Evolutionary conservation across 768 basidiomycete genomes (phyloP).

Genomic region (Tulasnella sp.): DNA sequence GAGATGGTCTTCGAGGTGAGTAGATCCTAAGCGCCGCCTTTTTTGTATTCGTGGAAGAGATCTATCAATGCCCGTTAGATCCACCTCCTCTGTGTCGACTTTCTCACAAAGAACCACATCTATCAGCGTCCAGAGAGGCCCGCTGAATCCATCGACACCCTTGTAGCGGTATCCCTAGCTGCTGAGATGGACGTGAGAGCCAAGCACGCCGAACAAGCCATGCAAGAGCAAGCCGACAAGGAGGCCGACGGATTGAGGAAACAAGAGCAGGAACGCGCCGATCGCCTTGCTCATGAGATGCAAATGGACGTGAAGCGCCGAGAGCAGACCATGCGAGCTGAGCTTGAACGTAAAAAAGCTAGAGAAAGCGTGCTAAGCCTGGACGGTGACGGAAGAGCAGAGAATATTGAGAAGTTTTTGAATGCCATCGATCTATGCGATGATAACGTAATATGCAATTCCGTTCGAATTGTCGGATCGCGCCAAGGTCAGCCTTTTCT

Average conservation of each 20-base stretch:
- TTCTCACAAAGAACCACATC: constrained; percentile 31
- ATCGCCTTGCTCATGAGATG: constrained; percentile 46
- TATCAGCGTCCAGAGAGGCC: constrained; percentile 65
- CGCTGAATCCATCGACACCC: constrained; percentile 42
- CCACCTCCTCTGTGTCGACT: background rate
- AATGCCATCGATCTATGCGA: constrained; percentile 36
- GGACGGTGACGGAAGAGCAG: constrained; percentile 20
- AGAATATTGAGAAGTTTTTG: constrained; percentile 31
- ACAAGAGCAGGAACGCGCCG: constrained; percentile 39
- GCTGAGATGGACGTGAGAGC: constrained; percentile 69
- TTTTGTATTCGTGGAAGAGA: background rate
- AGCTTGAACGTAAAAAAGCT: constrained; percentile 40
- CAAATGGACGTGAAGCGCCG: constrained; percentile 42
- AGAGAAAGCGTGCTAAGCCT: constrained; percentile 38
- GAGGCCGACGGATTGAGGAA: constrained; percentile 34
- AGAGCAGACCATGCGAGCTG: constrained; percentile 40
- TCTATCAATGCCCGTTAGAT: background rate
- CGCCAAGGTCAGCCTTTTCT: constrained; percentile 33
- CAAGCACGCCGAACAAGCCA: constrained; percentile 56
- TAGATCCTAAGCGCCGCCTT: background rate
- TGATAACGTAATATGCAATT: background rate
- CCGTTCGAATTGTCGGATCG: constrained; percentile 48
- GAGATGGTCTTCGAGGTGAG: constrained; percentile 73
- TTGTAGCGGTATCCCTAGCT: constrained; percentile 54
- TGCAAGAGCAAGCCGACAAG: constrained; percentile 44